Evolutionary conservation across 495 filamentous ascomycete genomes (phyloP), one percentile per base, ranked within the genome.

Genomic region (Daldinia grandis): DNA sequence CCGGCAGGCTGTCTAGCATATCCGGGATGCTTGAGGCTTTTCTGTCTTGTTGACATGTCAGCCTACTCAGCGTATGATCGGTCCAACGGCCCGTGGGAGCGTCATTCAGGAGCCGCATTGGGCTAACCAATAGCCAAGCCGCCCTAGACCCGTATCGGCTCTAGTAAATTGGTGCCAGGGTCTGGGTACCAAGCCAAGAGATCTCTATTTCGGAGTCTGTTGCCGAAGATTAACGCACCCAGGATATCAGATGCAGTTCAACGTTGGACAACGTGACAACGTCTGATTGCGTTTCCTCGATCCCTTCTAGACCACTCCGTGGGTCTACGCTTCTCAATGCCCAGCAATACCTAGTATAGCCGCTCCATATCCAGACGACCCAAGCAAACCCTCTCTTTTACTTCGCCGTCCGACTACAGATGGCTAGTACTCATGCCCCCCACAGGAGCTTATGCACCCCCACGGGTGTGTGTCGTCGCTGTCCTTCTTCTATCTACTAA

Each of bases 21-120:
- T 58, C 25, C 58, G 35, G 44, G 37, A 66, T 55, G 5, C 31
- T 17, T 61, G 62, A 66, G 58, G 44, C 51, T 64, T 66, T 66
- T 63, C 30, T 62, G 30, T 62, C 51, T 58, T 30, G 62, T 58
- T 58, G 12, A 49, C 47, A 64, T 49, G 53, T 44, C 53, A 62
- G 42, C 51, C 40, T 42, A 53, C 30, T 67, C 69, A 64, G 59
- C 63, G 69, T 67, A 31, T 53, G 59, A 64, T 67, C 75, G 75
- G 75, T 56, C 66, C 44, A 70, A 71, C 75, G 75, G 75, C 27
- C 75, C 75, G 75, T 35, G 72, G 69, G 74, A 73, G 75, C 75
- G 72, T 64, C 69, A 44, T 56, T 31, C 59, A 60, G 64, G 69
- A 72, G 69, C 69, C 69, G 58, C 69, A 72, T 67, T 56, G 35